Conservation (phyloP, 192 early-diverging fungal species). For the Haplosporangium gracile region DNA sequence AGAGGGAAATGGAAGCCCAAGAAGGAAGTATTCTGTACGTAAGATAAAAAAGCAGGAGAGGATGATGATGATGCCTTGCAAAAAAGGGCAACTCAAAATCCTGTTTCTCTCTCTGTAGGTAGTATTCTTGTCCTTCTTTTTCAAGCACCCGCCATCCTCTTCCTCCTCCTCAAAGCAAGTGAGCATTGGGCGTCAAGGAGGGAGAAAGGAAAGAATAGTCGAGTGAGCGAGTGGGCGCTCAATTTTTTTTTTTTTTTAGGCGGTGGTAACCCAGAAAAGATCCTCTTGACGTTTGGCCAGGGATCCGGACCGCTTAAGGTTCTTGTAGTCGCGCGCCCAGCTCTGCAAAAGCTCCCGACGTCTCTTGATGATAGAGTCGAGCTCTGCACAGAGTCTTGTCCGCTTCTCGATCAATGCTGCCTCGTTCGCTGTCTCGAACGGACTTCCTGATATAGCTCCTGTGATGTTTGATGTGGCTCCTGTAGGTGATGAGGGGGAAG, state of each 20-base stretch:
- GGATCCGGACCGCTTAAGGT: conserved; percentile 49
- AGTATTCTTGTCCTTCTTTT: background rate
- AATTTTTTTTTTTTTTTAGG: conserved; percentile 23
- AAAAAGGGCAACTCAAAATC: background rate
- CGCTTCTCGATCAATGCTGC: conserved; percentile 25
- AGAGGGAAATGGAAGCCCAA: background rate
- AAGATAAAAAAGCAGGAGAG: background rate
- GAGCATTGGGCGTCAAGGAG: conserved; percentile 4
- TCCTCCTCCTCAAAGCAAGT: background rate
- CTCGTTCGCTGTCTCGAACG: conserved; percentile 8
- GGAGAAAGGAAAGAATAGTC: too few relatives aligned
- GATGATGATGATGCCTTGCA: background rate
- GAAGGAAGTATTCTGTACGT: background rate
- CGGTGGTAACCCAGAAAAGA: conserved; percentile 49
- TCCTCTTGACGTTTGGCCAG: conserved; percentile 42
- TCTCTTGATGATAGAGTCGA: conserved; percentile 38
- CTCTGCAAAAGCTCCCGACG: conserved; percentile 47
- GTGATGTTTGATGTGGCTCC: background rate
- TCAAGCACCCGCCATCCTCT: background rate
- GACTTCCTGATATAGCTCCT: background rate
- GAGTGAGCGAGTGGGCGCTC: background rate
- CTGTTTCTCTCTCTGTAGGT: background rate
- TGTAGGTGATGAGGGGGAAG: conserved; percentile 13
- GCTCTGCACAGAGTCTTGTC: conserved; percentile 28
- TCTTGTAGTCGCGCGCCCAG: conserved; percentile 55